These are phyloP conservation scores for Ambispora gerdemannii DNA, from an alignment of 192 early-diverging fungal species.

Conservation along the genomic window DNA sequence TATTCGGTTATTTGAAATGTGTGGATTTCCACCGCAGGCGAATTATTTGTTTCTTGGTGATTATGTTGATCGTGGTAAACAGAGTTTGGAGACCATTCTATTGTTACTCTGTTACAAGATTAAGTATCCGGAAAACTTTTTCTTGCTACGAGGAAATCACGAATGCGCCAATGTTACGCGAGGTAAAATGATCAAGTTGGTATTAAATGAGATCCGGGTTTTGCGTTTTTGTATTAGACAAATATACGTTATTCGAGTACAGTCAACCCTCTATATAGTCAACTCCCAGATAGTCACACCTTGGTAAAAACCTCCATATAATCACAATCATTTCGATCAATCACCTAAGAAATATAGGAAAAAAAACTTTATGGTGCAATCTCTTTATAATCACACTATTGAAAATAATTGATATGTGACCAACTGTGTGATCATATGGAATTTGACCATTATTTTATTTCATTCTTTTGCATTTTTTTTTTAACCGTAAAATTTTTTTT, in stretches of 20 bases:
- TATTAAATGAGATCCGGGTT: constrained; percentile 12
- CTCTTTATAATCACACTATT: too few species aligned
- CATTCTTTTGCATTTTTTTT: not conserved
- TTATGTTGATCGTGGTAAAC: constrained; percentile 97
- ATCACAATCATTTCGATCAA: too few species aligned
- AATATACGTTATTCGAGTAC: too few species aligned
- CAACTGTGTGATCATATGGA: not conserved
- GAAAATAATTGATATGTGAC: not conserved
- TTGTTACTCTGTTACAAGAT: constrained; percentile 94
- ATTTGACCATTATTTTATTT: not conserved
- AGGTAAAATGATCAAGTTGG: constrained; percentile 44
- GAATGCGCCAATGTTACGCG: constrained; percentile 91
- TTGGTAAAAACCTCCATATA: too few species aligned
- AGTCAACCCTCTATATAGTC: too few species aligned
- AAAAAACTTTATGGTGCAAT: too few species aligned
- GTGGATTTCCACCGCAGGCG: constrained; percentile 85
- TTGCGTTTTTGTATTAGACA: too few species aligned
- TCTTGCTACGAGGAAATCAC: constrained; percentile 95
- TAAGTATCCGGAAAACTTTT: constrained; percentile 96
- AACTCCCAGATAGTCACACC: too few species aligned
- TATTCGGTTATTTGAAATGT: constrained; percentile 87
- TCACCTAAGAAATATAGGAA: too few species aligned
- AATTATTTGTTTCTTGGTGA: constrained; percentile 95
- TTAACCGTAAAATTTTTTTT: not conserved
- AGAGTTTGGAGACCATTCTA: constrained; percentile 90